Percentiles rank a stretch among this genome's conserved stretches.
Conservation (phyloP, 2,329 filamentous ascomycete genomes). For the Aureobasidium namibiae region DNA sequence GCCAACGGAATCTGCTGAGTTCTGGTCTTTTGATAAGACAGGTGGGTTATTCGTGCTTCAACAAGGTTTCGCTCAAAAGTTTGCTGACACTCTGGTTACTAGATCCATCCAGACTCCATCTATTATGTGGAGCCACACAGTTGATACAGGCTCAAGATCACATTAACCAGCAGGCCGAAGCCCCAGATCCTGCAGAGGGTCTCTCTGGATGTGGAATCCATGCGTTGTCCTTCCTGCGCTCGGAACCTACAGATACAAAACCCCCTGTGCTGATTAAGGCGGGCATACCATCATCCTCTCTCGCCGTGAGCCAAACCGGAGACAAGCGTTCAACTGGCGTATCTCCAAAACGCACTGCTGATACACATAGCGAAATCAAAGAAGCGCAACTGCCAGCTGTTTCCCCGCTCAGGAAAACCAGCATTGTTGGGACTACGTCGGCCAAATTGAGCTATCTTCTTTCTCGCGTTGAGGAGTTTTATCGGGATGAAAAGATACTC, state of each 20-base stretch:
- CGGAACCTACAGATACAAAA: conserved; percentile 8
- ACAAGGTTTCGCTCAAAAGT: conserved; percentile 14
- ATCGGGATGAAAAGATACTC: conserved; percentile 73
- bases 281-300: conserved; percentile 33
- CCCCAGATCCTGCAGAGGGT: conserved; percentile 24
- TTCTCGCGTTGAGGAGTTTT: conserved; percentile 59
- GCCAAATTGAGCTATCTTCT: conserved; percentile 82
- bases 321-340: conserved; percentile 20
- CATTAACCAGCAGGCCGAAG: conserved; percentile 33
- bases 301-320: conserved; percentile 29
- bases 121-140: conserved; percentile 51
- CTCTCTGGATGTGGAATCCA: conserved; percentile 24
- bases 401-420: conserved; percentile 51
- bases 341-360: neutral
- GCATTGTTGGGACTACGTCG: conserved; percentile 70
- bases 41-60: neutral
- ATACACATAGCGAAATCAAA: neutral
- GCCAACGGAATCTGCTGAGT: conserved; percentile 49
- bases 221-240: conserved; percentile 18
- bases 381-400: conserved; percentile 25
- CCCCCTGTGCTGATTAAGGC: conserved; percentile 10
- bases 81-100: conserved; percentile 17
- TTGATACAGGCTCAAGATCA: conserved; percentile 48
- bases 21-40: conserved; percentile 57
- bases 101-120: conserved; percentile 23